Conservation (phyloP, 1,284 basidiomycete genomes). For the Apiotrichum akiyoshidainum region DNA sequence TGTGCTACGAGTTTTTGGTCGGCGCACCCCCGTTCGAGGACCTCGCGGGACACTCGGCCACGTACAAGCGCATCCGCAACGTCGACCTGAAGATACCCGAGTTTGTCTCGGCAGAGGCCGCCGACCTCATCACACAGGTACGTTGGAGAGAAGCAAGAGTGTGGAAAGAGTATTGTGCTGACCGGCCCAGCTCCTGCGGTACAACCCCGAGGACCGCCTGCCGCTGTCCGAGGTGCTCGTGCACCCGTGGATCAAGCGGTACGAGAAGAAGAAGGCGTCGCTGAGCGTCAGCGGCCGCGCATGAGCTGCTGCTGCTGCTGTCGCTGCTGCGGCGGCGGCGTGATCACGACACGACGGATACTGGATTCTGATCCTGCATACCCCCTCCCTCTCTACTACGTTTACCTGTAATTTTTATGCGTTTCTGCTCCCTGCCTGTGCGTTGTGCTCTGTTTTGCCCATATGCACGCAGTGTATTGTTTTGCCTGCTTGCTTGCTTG, state of each 20-base stretch:
- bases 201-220: constrained; percentile 78
- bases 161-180: neutral
- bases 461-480: no score
- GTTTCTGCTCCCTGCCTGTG: constrained; percentile 1
- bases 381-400: neutral
- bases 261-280: constrained; percentile 51
- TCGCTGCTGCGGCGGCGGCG: no score
- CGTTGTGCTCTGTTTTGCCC: no score
- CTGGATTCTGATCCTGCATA: no score
- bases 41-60: constrained; percentile 63
- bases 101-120: constrained; percentile 63
- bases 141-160: constrained; percentile 24
- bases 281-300: constrained; percentile 15
- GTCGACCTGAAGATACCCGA: constrained; percentile 74
- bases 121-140: constrained; percentile 64
- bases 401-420: neutral
- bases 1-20: constrained; percentile 91
- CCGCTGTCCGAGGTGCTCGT: constrained; percentile 73
- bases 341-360: no score
- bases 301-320: no score
- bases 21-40: constrained; percentile 93
- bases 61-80: constrained; percentile 67
- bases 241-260: constrained; percentile 91
- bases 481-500: neutral
- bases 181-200: constrained; percentile 69